Evolutionary conservation across 2,329 filamentous ascomycete species (phyloP).

Genomic region (Colletotrichum sp.): DNA sequence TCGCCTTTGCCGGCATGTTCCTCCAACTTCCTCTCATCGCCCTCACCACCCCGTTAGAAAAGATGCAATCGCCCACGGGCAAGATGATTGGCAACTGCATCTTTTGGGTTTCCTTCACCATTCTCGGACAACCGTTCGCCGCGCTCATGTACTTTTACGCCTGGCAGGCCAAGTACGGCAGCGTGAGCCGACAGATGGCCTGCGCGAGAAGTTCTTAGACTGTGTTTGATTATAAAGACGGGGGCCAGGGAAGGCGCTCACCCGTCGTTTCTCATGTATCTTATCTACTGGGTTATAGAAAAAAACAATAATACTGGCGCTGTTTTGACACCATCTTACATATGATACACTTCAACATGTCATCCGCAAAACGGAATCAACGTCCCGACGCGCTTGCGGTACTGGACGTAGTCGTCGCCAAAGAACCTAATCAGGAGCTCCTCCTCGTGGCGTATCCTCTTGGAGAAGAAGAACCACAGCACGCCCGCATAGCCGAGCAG

Average conservation of each 20-base stretch:
- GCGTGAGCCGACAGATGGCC: constrained; percentile 60
- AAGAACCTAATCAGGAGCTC: constrained; percentile 81
- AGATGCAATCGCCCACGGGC: constrained; percentile 75
- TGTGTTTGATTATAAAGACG: not conserved
- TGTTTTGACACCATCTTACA: not conserved
- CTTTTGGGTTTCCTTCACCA: constrained; percentile 96
- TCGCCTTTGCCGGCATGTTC: constrained; percentile 94
- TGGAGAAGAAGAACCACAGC: constrained; percentile 85
- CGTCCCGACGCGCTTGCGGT: constrained; percentile 73
- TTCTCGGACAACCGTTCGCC: constrained; percentile 92
- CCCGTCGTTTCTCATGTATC: not conserved
- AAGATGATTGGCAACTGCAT: constrained; percentile 88
- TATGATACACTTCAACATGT: not conserved
- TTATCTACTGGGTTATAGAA: not conserved
- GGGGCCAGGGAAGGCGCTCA: not conserved
- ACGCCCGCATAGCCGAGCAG: constrained; percentile 75
- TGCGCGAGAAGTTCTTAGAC: not conserved
- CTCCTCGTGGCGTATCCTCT: constrained; percentile 81
- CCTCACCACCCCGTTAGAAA: constrained; percentile 80
- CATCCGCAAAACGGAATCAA: constrained; percentile 72
- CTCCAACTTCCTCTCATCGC: constrained; percentile 88
- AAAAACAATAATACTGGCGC: not conserved
- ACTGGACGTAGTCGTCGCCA: constrained; percentile 78
- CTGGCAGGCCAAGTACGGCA: constrained; percentile 98
- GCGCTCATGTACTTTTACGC: constrained; percentile 96